Base-by-base conservation (phyloP, 2,329 filamentous ascomycete species). In the Zopfia rhizophila region DNA sequence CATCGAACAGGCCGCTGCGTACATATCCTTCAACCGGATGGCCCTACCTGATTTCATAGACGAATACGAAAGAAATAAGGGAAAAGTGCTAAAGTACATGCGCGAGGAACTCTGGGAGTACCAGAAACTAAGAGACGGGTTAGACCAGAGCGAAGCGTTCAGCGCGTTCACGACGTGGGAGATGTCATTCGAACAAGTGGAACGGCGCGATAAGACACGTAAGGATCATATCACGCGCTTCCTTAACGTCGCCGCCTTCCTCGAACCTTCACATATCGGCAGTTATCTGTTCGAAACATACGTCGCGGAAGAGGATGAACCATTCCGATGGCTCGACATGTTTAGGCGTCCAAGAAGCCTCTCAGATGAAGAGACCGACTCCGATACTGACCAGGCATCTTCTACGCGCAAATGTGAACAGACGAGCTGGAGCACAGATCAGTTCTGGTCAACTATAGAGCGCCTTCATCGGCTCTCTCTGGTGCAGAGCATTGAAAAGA, bases 1-100 rank as follows among this genome's bases (percentile, higher is more conserved):
- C n/a, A n/a, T n/a, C n/a, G n/a, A 48, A 32, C 44, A 48, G 31
- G 44, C 38, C 19, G 44, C 30, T 44, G 44, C 44, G 22, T 48
- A 42, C 44, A 42, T 48, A 23, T 29, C 27, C 12, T 33, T 38
- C 7, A 35, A 38, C n/a, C 24, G 44, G 29, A 31, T 36, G 27
- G 25, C 27, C 12, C 44, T 48, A 17, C 13, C 27, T 23, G 18
- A 32, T 11, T 48, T 33, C 22, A 33, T 33, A 2, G 28, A 27
- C 11, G 17, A 35, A 25, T 48, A 48, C 39, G 38, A 48, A 24
- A 37, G 27, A n/a, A 40, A 36, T 11, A 42, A 48, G 31, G 22
- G 7, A 25, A 23, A 36, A 28, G 27, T 48, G 21, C 44, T 48
- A 11, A 25, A 44, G 18, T 31, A 48, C 25, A 45, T 19, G 27